These are phyloP conservation scores for Fusarium metavorans DNA, from an alignment of 2,329 filamentous ascomycete species.

Conservation along the genomic window DNA sequence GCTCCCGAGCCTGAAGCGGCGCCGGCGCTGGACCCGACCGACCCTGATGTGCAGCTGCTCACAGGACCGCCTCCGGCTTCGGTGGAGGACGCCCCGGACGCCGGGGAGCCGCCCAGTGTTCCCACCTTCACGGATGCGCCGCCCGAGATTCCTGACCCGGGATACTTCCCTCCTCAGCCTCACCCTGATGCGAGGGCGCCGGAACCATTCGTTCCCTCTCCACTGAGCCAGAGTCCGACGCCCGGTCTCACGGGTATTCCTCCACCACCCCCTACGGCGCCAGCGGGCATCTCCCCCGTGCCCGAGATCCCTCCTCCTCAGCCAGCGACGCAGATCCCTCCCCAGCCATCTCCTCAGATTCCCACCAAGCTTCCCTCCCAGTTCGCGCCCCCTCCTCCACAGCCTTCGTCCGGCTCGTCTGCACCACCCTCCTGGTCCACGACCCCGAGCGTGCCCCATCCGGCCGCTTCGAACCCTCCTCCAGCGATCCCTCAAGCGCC, in stretches of 20 bases:
- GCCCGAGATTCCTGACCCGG: slow-evolving; percentile 43
- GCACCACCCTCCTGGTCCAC: slow-evolving; percentile 38
- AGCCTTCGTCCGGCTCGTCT: slow-evolving; percentile 34
- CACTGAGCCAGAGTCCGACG: slow-evolving; percentile 48
- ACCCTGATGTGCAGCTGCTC: slow-evolving; percentile 71
- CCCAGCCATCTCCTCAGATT: slow-evolving; percentile 46
- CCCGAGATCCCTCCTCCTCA: slow-evolving; percentile 21
- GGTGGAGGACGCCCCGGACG: slow-evolving; percentile 66
- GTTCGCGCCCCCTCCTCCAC: slow-evolving; percentile 37
- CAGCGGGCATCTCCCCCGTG: slow-evolving; percentile 22
- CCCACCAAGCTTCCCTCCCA: slow-evolving; percentile 42
- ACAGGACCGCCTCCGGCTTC: slow-evolving; percentile 56
- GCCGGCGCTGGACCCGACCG: slow-evolving; percentile 68
- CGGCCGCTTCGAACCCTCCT: slow-evolving; percentile 35
- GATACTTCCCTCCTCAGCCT: slow-evolving; percentile 49
- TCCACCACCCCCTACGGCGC: slow-evolving; percentile 27
- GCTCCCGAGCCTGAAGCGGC: slow-evolving; percentile 62
- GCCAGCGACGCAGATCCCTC: slow-evolving; percentile 40
- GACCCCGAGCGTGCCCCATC: slow-evolving; percentile 37
- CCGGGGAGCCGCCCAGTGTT: slow-evolving; percentile 48
- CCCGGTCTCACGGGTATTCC: slow-evolving; percentile 38
- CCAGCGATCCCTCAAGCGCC: slow-evolving; percentile 34
- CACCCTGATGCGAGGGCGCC: slow-evolving; percentile 15
- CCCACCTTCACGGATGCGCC: slow-evolving; percentile 44
- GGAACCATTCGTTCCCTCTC: slow-evolving; percentile 51